These are phyloP conservation scores for Vitis cinerea DNA, from an alignment of 164 flowering plant genomes.

Conservation along the genomic window DNA sequence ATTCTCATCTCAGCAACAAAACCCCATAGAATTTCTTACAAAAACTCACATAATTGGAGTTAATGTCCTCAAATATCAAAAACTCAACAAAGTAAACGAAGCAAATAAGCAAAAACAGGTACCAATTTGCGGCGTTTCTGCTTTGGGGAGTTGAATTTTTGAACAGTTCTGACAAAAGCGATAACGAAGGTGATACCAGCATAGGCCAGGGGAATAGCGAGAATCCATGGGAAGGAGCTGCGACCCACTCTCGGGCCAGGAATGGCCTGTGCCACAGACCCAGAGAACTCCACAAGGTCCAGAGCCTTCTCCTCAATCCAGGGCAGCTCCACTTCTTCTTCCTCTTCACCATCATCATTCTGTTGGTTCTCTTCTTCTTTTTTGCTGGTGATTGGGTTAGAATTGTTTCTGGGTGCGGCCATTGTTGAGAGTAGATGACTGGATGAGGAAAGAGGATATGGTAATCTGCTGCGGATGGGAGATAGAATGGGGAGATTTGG, in stretches of 20 bases:
- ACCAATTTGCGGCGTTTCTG: constrained; percentile 68
- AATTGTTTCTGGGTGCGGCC: background rate
- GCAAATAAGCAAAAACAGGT: background rate
- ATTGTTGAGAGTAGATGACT: background rate
- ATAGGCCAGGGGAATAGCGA: constrained; percentile 78
- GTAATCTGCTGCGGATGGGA: background rate
- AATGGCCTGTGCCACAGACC: constrained; percentile 81
- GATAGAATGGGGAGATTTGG: background rate
- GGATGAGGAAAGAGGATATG: background rate
- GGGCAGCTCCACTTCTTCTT: constrained; percentile 69
- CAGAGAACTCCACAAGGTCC: constrained; percentile 91
- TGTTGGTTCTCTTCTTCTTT: background rate
- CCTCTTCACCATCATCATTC: constrained; percentile 32
- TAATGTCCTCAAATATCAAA: background rate
- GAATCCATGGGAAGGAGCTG: constrained; percentile 83
- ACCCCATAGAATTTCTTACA: background rate
- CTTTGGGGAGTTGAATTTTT: constrained; percentile 70
- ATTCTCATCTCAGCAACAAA: background rate
- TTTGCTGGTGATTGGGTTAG: background rate
- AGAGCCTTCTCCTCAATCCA: constrained; percentile 96
- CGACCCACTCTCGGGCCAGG: constrained; percentile 91
- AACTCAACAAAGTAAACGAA: background rate
- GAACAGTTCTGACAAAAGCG: constrained; percentile 71
- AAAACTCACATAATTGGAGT: background rate
- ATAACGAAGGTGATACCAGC: constrained; percentile 66